Evolutionary conservation across 495 filamentous ascomycete genomes (phyloP).

Genomic region (Lepraria neglecta): DNA sequence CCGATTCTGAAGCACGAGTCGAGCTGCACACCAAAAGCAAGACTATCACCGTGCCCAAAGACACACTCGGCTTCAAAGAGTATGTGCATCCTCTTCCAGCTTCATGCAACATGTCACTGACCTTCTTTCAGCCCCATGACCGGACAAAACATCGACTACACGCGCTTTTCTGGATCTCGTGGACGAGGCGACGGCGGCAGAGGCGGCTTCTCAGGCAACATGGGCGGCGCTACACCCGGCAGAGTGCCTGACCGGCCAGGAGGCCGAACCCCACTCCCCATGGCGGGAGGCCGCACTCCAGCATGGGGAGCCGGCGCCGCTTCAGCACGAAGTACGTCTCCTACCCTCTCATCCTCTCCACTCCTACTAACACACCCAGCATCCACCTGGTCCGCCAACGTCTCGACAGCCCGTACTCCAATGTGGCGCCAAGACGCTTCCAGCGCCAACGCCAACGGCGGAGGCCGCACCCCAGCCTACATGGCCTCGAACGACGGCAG

Average conservation of each 20-base stretch:
- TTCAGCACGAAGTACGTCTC: slow-evolving; percentile 41
- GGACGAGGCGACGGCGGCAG: slow-evolving; percentile 46
- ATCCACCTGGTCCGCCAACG: slow-evolving; percentile 51
- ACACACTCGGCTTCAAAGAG: slow-evolving; percentile 74
- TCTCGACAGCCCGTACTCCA: slow-evolving; percentile 28
- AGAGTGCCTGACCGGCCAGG: slow-evolving; percentile 44
- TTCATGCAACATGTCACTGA: not conserved
- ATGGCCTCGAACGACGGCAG: slow-evolving; percentile 46
- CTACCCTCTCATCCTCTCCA: slow-evolving; percentile 28
- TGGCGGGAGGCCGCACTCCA: slow-evolving; percentile 57
- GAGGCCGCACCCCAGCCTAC: slow-evolving; percentile 65
- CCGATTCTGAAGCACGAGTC: slow-evolving; percentile 73
- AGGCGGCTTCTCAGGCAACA: slow-evolving; percentile 33
- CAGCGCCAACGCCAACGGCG: slow-evolving; percentile 30
- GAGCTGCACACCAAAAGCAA: slow-evolving; percentile 91
- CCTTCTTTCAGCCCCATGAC: slow-evolving; percentile 48
- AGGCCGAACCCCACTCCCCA: slow-evolving; percentile 61
- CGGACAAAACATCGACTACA: slow-evolving; percentile 65
- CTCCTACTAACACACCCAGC: slow-evolving; percentile 31
- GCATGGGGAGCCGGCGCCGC: slow-evolving; percentile 49
- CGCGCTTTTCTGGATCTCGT: slow-evolving; percentile 52
- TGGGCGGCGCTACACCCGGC: slow-evolving; percentile 34
- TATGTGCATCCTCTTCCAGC: slow-evolving; percentile 34
- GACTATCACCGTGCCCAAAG: slow-evolving; percentile 72
- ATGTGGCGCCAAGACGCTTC: slow-evolving; percentile 32